Conservation (phyloP, 1,284 basidiomycete species). For the Meripilus lineatus region DNA sequence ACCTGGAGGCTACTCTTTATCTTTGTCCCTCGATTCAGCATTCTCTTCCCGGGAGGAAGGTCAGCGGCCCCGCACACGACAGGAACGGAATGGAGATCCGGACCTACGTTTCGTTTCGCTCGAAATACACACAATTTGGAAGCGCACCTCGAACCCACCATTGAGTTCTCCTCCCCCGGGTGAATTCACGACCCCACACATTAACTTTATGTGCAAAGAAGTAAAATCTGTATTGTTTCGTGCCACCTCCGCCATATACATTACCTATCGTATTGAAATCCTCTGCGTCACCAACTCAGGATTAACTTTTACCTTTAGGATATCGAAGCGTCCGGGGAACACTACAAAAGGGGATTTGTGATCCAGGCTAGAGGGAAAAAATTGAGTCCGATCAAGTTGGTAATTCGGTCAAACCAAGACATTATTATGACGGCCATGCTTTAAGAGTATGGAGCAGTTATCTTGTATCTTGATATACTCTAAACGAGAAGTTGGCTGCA, state of each 20-base stretch:
- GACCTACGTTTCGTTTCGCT: background rate
- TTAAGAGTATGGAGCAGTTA: too few species aligned
- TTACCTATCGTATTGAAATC: too few species aligned
- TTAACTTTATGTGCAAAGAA: too few species aligned
- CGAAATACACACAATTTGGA: too few species aligned
- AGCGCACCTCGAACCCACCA: too few species aligned
- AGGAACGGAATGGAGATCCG: conserved; percentile 12
- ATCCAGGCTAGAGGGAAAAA: conserved; percentile 13
- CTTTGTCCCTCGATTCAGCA: background rate
- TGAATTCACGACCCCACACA: too few species aligned
- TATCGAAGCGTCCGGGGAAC: conserved; percentile 19
- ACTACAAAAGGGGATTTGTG: conserved; percentile 11
- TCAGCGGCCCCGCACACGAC: background rate
- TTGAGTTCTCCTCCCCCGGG: too few species aligned
- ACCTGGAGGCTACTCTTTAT: background rate
- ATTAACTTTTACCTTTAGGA: conserved; percentile 34
- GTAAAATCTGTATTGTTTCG: too few species aligned
- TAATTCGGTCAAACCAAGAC: conserved; percentile 13
- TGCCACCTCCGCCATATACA: too few species aligned
- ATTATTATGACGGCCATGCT: too few species aligned
- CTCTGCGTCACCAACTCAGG: too few species aligned
- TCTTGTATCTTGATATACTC: conserved; percentile 28
- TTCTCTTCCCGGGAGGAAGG: background rate
- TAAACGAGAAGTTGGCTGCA: conserved; percentile 18
- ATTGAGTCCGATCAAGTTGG: conserved; percentile 26